Evolutionary conservation across 2,329 filamentous ascomycete genomes (phyloP).

Genomic region (Stemphylium lycopersici): DNA sequence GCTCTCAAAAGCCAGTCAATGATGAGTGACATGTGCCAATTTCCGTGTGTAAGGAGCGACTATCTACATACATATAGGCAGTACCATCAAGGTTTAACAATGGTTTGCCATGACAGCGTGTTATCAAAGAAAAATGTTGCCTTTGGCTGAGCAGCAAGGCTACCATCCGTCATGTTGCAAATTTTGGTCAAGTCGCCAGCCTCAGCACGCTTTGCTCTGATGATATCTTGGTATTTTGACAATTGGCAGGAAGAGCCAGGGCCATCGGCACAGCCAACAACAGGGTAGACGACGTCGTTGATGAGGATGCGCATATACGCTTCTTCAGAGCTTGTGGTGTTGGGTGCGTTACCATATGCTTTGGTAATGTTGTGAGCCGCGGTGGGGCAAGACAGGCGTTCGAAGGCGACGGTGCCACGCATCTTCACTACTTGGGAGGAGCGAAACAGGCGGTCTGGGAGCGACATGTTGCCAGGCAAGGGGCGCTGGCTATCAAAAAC

Average conservation of each 20-base stretch:
- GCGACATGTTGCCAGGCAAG: constrained; percentile 57
- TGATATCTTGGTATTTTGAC: constrained; percentile 43
- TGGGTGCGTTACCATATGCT: constrained; percentile 1
- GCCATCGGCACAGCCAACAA: constrained; percentile 61
- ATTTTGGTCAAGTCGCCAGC: constrained; percentile 59
- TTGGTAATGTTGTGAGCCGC: constrained; percentile 7
- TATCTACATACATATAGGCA: background rate
- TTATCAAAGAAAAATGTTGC: constrained; percentile 38
- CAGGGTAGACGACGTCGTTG: constrained; percentile 56
- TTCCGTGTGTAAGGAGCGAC: background rate
- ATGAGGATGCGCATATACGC: constrained; percentile 3
- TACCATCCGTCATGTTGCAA: constrained; percentile 44
- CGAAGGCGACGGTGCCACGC: constrained; percentile 70
- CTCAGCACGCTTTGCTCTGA: constrained; percentile 52
- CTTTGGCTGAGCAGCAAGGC: constrained; percentile 18
- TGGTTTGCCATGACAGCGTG: constrained; percentile 27
- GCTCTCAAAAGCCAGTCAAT: too few species aligned
- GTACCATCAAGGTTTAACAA: constrained; percentile 30
- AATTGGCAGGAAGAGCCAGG: constrained; percentile 53
- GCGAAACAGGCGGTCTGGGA: constrained; percentile 59
- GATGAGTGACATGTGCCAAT: too few species aligned
- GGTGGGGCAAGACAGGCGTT: constrained; percentile 62
- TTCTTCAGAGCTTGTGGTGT: constrained; percentile 27
- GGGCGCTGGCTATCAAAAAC: constrained; percentile 64
- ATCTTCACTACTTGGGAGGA: constrained; percentile 65